Evolutionary conservation across 2,329 filamentous ascomycete genomes (phyloP).

Genomic region (Trichophyton verrucosum): DNA sequence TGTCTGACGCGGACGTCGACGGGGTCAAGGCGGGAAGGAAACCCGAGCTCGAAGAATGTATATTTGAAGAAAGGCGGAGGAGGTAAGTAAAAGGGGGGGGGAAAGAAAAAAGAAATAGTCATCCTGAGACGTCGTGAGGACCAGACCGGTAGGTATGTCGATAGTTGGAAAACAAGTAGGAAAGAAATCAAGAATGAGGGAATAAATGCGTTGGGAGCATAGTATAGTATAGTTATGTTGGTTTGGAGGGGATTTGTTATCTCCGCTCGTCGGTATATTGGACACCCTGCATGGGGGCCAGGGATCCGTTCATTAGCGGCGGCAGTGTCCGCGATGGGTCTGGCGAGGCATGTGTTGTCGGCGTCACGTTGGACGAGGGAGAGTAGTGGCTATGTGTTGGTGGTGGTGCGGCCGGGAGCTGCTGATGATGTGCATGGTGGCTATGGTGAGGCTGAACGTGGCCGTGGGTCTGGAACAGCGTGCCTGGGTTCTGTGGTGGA

Average conservation of each 20-base stretch:
- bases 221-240: neutral
- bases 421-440: slow-evolving; percentile 12
- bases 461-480: slow-evolving; percentile 6
- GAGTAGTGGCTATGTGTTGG: slow-evolving; percentile 27
- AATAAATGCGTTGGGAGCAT: neutral
- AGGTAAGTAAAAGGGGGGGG: neutral
- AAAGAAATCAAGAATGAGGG: neutral
- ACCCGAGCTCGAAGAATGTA: neutral
- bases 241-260: slow-evolving; percentile 16
- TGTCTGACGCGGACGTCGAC: neutral
- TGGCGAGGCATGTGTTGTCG: slow-evolving; percentile 21
- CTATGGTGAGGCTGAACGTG: neutral
- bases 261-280: slow-evolving; percentile 39
- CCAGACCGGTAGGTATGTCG: neutral
- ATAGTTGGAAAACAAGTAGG: neutral
- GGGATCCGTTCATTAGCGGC: slow-evolving; percentile 34
- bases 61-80: neutral
- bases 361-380: slow-evolving; percentile 20
- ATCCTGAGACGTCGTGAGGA: neutral
- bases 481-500: neutral
- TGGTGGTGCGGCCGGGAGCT: slow-evolving; percentile 10
- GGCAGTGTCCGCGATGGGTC: slow-evolving; percentile 37
- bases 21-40: neutral
- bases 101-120: neutral
- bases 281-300: slow-evolving; percentile 38